A percentile compares a stretch with the other conserved stretches of the same genome.
Conservation (phyloP, 495 filamentous ascomycete species). For the Sabuloglossum arenarium region DNA sequence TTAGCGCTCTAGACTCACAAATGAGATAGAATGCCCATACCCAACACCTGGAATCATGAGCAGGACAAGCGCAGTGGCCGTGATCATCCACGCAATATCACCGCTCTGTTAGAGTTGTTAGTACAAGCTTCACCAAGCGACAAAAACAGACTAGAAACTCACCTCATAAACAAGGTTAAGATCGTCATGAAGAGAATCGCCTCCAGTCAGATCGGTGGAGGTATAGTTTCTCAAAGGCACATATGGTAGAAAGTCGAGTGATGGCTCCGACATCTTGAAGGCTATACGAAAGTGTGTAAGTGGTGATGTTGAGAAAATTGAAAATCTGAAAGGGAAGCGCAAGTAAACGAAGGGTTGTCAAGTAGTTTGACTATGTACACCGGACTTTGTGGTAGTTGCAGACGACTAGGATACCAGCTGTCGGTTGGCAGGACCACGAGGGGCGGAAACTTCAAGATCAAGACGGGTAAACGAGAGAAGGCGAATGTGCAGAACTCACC, state of each 20-base stretch:
- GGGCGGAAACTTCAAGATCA: not conserved
- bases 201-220: constrained; percentile 42
- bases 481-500: not conserved
- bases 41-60: constrained; percentile 97
- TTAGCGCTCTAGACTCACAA: not conserved
- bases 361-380: not conserved
- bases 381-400: not conserved
- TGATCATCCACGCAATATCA: constrained; percentile 85
- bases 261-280: not conserved
- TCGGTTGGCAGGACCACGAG: not conserved
- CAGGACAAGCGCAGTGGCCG: constrained; percentile 70
- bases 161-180: constrained; percentile 74
- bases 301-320: not conserved
- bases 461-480: not conserved
- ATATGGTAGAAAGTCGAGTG: not conserved
- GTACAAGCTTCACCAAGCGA: constrained; percentile 5
- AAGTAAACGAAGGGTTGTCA: not conserved
- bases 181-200: constrained; percentile 50
- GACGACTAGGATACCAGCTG: not conserved
- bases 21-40: constrained; percentile 18
- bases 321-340: not conserved
- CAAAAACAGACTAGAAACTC: constrained; percentile 11
- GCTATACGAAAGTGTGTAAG: not conserved
- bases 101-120: constrained; percentile 34
- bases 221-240: constrained; percentile 33